Evolutionary conservation across 2,329 filamentous ascomycete species (phyloP).

Genomic region (Rhynchosporium secalis): DNA sequence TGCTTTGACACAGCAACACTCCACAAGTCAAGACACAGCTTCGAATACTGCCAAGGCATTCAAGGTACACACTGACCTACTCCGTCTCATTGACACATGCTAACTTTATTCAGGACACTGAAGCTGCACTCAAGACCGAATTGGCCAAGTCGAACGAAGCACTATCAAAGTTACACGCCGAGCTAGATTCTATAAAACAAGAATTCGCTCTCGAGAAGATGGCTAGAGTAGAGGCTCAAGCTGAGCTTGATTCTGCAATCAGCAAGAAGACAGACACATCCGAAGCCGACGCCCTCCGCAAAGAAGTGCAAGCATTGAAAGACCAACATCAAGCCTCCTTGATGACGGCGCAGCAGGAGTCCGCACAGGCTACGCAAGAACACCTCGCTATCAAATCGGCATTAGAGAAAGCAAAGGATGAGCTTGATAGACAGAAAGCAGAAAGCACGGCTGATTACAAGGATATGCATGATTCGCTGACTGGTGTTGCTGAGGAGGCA

Average conservation of each 20-base stretch:
- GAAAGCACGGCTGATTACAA: constrained; percentile 54
- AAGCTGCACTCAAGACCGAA: constrained; percentile 47
- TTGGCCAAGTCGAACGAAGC: constrained; percentile 47
- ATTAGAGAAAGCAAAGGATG: constrained; percentile 51
- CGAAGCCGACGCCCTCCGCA: constrained; percentile 53
- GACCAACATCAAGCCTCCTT: constrained; percentile 49
- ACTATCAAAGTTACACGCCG: constrained; percentile 30
- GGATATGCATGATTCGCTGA: constrained; percentile 64
- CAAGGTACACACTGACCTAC: constrained; percentile 33
- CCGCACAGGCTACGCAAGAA: constrained; percentile 41
- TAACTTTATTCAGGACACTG: constrained; percentile 44
- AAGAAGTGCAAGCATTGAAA: constrained; percentile 51
- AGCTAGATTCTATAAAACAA: constrained; percentile 35
- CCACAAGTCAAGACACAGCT: constrained; percentile 37
- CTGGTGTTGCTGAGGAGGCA: constrained; percentile 59
- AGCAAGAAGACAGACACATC: constrained; percentile 57
- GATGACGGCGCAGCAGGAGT: constrained; percentile 39
- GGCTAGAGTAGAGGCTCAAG: constrained; percentile 47
- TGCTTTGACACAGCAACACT: constrained; percentile 3
- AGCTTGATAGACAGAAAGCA: constrained; percentile 53
- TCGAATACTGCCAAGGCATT: constrained; percentile 29
- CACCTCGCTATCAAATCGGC: constrained; percentile 41
- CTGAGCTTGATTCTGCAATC: constrained; percentile 59
- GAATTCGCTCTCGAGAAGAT: constrained; percentile 45
- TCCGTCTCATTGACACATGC: constrained; percentile 38